Base-by-base conservation (phyloP, 2,329 filamentous ascomycete genomes). In the Apiospora saccharicola region DNA sequence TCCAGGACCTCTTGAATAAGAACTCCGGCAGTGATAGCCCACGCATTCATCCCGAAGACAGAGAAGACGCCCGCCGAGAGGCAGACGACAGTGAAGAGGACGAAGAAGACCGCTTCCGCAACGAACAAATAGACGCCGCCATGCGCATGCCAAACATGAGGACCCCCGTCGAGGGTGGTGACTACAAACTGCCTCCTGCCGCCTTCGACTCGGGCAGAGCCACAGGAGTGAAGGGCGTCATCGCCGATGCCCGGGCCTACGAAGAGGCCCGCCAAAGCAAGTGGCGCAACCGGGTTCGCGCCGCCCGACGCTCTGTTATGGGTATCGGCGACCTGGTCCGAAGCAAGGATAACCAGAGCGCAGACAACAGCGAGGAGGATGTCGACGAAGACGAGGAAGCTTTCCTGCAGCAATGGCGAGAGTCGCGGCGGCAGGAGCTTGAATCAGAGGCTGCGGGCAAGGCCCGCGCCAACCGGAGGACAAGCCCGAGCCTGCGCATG, bases 321-420 rank as follows among this genome's bases (percentile, higher is more conserved):
- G 88, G 88, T 72, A 75, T 86, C 53, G 83, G 84, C 43, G 79
- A 81, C 30, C 77, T 74, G 69, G 67, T 78, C 44, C 78, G 77
- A 71, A 73, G 74, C 53, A 77, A 79, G 46, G 79, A 78, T 71
- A 75, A 78, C 24, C 78, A 79, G 26, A 83, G 81, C 74, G 79
- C 41, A 26, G 51, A 79, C 71, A 83, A 85, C 71, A 87, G 84
- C 75, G 87, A 88, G 69, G 85, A 70, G 34, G 68, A 70, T 41
- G 81, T 82, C 7, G 86, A 89, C 75, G 76, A 90, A 67, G 92
- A 93, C 74, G 95, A 98, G 76, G 94, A 96, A 76, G 84, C 86
- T 30, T 98, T 98, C 81, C 88, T 98, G 83, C 87, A 90, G 75
- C 89, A 93, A 78, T 99, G 96, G 96, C 90, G 96, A 68, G 91